phyloP scores from a whole-genome alignment of 2,329 filamentous ascomycete genomes.

The Sclerotinia minor region DNA sequence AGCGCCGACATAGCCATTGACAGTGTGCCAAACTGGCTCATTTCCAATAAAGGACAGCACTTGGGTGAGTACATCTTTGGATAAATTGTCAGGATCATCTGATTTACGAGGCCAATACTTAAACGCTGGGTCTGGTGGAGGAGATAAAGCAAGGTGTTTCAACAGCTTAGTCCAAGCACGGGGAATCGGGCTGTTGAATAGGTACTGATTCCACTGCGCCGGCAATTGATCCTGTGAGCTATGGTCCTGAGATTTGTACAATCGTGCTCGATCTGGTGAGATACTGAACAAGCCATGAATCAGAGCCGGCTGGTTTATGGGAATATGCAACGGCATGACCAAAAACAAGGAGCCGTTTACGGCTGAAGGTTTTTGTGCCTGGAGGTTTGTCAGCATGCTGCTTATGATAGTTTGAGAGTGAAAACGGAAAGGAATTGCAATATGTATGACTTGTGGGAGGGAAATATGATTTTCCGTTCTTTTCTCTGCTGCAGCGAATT shows the following conservation, averaged over 20 bases:
- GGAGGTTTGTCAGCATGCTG: neutral
- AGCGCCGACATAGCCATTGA: constrained; percentile 29
- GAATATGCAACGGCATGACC: constrained; percentile 41
- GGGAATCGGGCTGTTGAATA: constrained; percentile 36
- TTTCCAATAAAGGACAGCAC: constrained; percentile 30
- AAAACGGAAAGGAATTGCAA: neutral
- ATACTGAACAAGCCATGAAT: constrained; percentile 43
- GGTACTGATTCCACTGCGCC: constrained; percentile 40
- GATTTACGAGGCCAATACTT: constrained; percentile 30
- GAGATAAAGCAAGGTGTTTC: constrained; percentile 22
- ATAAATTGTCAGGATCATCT: constrained; percentile 23
- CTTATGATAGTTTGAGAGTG: neutral
- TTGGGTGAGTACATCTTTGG: constrained; percentile 27
- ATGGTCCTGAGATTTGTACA: constrained; percentile 36
- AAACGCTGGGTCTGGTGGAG: constrained; percentile 27
- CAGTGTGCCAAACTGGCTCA: constrained; percentile 32
- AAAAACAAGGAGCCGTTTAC: constrained; percentile 40
- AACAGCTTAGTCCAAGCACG: constrained; percentile 38
- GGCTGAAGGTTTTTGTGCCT: neutral
- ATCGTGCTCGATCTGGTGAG: constrained; percentile 40
- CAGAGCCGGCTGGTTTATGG: constrained; percentile 41
- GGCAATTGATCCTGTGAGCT: constrained; percentile 34
- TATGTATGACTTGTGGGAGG: neutral
- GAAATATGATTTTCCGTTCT: neutral
- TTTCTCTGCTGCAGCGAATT: neutral